These are phyloP conservation scores for Pseudogymnoascus verrucosus DNA, from an alignment of 2,329 filamentous ascomycete genomes.

Conservation along the genomic window DNA sequence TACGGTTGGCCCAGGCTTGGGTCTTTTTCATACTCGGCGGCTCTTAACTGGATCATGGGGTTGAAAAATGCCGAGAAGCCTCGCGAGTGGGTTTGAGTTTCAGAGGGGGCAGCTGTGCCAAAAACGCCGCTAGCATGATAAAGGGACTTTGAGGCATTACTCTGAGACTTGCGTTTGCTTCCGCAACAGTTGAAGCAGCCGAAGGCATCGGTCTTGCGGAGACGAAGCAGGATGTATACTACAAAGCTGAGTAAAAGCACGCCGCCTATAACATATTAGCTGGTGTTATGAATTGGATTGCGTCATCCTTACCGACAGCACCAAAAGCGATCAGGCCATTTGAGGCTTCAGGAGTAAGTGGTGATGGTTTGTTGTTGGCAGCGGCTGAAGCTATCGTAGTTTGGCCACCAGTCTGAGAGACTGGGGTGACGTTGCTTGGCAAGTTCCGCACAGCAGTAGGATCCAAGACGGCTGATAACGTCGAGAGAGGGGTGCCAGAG, in stretches of 20 bases:
- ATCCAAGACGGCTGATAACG: not conserved
- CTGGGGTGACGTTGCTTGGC: not conserved
- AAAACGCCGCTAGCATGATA: not conserved
- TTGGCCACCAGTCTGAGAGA: not conserved
- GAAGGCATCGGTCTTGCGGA: not conserved
- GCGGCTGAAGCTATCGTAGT: not conserved
- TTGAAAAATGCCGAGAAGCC: conserved; percentile 5
- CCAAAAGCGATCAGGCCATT: conserved; percentile 4
- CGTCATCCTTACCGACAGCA: not conserved
- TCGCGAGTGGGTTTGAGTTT: not conserved
- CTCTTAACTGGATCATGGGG: not conserved
- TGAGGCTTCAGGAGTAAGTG: not conserved
- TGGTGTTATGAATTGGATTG: not conserved
- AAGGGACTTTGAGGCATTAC: not conserved
- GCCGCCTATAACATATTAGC: not conserved
- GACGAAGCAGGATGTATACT: not conserved
- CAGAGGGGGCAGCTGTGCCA: not conserved
- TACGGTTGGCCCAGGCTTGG: not conserved
- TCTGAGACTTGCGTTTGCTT: not conserved
- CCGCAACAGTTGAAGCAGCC: not conserved
- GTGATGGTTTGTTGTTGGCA: not conserved
- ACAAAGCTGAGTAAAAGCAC: not conserved
- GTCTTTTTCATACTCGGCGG: not conserved
- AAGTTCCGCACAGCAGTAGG: not conserved
- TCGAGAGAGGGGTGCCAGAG: conserved; percentile 1